Base-by-base conservation (phyloP, 2,329 filamentous ascomycete genomes). In the Immersiporthe knoxdaviesiana region DNA sequence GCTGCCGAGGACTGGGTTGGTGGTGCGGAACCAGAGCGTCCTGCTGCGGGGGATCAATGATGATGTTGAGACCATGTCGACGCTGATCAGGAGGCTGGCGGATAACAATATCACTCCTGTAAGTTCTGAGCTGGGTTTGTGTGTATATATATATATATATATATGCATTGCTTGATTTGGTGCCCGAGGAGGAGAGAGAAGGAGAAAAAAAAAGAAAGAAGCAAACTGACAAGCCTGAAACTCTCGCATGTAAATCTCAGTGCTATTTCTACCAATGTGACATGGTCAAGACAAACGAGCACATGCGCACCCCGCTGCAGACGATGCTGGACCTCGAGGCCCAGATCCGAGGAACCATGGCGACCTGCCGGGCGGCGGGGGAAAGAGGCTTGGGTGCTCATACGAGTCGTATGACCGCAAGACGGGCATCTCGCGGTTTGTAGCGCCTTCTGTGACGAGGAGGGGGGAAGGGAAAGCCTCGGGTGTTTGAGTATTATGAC, bases 261-360 rank as follows among this genome's bases (percentile, higher is more conserved):
- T 90, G 90, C 76, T 91, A 91, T 73, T 84, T 91, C 65, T 91
- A 90, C 76, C 87, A 90, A 74, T 86, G 85, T 61, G 88, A 91
- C 75, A 87, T 90, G 84, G 86, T 90, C 11, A 77, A 81, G 37
- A 85, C 84, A 59, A 81, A 87, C 2, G 88, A 91, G 78, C 88
- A 91, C 73, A 79, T 90, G 30, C 85, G 88, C 10, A 91, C 88
- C 0, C 87, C 87, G 2, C 81, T 91, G 14, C 81, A 82, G 58
- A 87, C 84, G 1, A 88, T 88, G 61, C 80, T 90, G 21, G 78
- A 87, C 24, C 78, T 91, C 0, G 88, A 91, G 75, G 80, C 83
- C 30, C 75, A 85, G 56, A 81, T 91, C 66, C 84, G 86, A 14
- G 88, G 88, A 39, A 86, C 83, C 0, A 85, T 90, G 59, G 87